Percentiles rank a stretch among this genome's conserved stretches.
Conservation (phyloP, 2,329 filamentous ascomycete species). For the Clarireedia paspali region DNA sequence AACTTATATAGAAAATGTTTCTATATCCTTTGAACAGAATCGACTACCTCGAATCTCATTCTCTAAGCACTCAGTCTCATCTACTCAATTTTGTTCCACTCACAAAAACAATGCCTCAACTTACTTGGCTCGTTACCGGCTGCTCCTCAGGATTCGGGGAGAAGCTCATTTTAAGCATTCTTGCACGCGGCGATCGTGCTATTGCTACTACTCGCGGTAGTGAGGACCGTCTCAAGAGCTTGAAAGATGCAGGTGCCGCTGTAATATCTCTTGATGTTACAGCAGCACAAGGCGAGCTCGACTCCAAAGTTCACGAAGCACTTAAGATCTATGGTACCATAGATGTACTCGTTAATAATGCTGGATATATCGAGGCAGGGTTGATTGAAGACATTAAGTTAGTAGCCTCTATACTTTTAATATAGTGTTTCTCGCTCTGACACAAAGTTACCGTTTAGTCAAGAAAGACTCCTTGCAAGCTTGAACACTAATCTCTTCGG, state of each 20-base stretch:
- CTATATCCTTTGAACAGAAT: too few relatives aligned
- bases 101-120: background rate
- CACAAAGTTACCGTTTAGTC: conserved; percentile 1
- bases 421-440: background rate
- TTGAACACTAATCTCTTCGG: conserved; percentile 51
- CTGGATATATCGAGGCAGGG: conserved; percentile 23
- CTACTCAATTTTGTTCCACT: too few relatives aligned
- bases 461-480: conserved; percentile 7
- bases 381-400: conserved; percentile 25
- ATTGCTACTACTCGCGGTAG: conserved; percentile 14
- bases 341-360: conserved; percentile 32
- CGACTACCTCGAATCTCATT: too few relatives aligned
- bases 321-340: conserved; percentile 18
- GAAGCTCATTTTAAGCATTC: conserved; percentile 9
- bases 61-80: too few relatives aligned
- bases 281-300: conserved; percentile 30
- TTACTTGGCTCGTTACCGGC: conserved; percentile 18
- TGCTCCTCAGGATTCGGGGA: conserved; percentile 19
- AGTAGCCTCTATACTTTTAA: background rate
- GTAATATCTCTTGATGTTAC: conserved; percentile 41
- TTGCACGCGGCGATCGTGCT: conserved; percentile 14
- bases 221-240: conserved; percentile 31
- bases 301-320: conserved; percentile 30
- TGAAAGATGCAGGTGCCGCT: conserved; percentile 37
- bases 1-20: too few relatives aligned